Evolutionary conservation across 768 basidiomycete genomes (phyloP), one percentile per base, ranked within the genome.

Genomic region (Neoboletus subvelutipes): DNA sequence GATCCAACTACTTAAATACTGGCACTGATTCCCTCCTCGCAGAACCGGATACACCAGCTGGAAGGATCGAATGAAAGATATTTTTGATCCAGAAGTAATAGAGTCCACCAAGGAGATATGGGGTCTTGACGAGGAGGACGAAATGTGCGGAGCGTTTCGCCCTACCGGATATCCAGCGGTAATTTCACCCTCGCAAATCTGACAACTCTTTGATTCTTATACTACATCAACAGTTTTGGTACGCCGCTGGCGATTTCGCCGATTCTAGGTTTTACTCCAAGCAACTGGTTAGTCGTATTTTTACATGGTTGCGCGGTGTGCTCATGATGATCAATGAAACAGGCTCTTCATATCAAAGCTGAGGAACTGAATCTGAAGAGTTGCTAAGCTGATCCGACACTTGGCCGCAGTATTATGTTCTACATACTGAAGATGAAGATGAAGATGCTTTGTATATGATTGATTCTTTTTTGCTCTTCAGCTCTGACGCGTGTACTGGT

Each of bases 11-110:
- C 12, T 47, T 33, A 22, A 11, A 48, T 11, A 10, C 3, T 13
- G 22, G 26, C 26, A 17, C n/a, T 54, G n/a, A 48, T 31, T 39
- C 36, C n/a, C n/a, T n/a, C n/a, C 8, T 36, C 17, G 33, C 6
- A 55, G 55, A 43, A 55, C 55, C 15, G 55, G 55, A 17, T 55
- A 55, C 41, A 43, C 55, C 18, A 55, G 55, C 41, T 51, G 55
- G 55, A 51, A 6, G n/a, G 49, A 55, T 13, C 40, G 22, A 20
- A 42, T 52, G 40, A 55, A 51, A 36, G 55, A 55, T 18, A 43
- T 55, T 1, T 55, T 55, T n/a, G 33, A 42, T 3, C 12, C 18
- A 18, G 41, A 36, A 18, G 49, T 55, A 20, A 8, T 52, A 17
- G 33, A 55, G 40, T 55, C 48, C 13, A 55, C 53, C 28, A 54